Base-by-base conservation (phyloP, 768 basidiomycete species). In the Cantharellus anzutake region DNA sequence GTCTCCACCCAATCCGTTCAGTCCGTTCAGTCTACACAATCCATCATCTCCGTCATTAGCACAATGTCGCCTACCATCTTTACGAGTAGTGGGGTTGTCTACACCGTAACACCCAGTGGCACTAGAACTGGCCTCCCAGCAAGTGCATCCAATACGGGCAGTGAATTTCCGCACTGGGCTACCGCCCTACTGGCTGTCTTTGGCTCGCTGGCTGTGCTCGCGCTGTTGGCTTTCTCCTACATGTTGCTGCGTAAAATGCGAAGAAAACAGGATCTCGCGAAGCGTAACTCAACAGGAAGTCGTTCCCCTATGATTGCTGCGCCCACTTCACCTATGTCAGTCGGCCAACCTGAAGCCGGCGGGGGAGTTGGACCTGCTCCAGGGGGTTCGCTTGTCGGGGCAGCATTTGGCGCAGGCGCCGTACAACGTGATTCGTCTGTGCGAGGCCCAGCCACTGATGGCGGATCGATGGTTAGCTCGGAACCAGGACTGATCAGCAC, bases 151-250 rank as follows among this genome's bases (percentile, higher is more conserved):
- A 64, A 67, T 56, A 62, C 66, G 16, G 60, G 60, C 38, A 64
- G 66, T 57, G 67, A 63, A 60, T 91, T 91, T 68, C 90, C 88
- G 4, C 80, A 80, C 67, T 92, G 88, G 90, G 91, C 86, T 5
- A 93, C 93, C 66, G 88, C 92, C 58, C 83, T 92, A 63, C 86
- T 92, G 58, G 84, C 83, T 53, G 78, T 92, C 48, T 79, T 93
- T 35, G 89, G 87, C 35, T 83, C 90, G 71, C 74, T 91, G 62
- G 87, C 89, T 59, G 81, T 91, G 62, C 76, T 80, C 50, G 80
- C 84, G 11, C 73, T 78, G 3, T 80, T 82, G 64, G 69, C 83
- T 57, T 77, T 88, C 58, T 72, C 75, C 42, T 89, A 87, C 74
- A 71, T 89, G 69, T 76, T 88, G 67, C 71, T 86, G 68, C 81